These are phyloP conservation scores for Cadophora malorum DNA, from an alignment of 2,329 filamentous ascomycete species.

Conservation along the genomic window DNA sequence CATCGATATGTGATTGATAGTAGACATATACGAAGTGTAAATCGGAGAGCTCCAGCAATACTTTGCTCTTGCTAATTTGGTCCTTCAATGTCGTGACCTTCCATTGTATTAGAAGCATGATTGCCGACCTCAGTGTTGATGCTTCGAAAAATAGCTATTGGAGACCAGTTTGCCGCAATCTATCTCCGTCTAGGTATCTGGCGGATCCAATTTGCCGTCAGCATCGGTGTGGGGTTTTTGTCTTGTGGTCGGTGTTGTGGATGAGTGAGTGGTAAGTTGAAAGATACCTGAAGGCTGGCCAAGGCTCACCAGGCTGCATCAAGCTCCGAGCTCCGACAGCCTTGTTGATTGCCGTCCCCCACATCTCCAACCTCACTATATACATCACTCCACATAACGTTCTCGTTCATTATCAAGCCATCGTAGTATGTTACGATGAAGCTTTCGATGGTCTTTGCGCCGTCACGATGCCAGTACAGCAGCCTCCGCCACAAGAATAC, in stretches of 20 bases:
- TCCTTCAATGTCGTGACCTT: neutral
- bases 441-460: conserved; percentile 31
- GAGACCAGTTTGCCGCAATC: neutral
- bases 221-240: neutral
- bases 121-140: too few relatives aligned
- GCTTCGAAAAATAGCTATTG: too few relatives aligned
- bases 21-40: neutral
- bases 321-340: neutral
- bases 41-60: neutral
- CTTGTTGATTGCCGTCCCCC: neutral
- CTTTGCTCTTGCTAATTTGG: neutral
- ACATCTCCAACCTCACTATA: neutral
- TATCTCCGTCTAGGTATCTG: neutral
- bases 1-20: neutral
- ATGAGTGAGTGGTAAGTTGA: neutral
- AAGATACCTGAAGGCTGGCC: neutral
- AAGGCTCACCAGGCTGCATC: neutral
- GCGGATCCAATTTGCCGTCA: neutral
- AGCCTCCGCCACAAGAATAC: conserved; percentile 40
- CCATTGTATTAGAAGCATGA: neutral
- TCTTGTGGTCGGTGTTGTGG: neutral
- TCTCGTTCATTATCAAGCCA: neutral
- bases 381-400: neutral
- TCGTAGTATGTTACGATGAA: conserved; percentile 44
- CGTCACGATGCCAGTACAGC: conserved; percentile 38